Evolutionary conservation across 2,329 filamentous ascomycete species (phyloP).

Genomic region (Aspergillus ustus): DNA sequence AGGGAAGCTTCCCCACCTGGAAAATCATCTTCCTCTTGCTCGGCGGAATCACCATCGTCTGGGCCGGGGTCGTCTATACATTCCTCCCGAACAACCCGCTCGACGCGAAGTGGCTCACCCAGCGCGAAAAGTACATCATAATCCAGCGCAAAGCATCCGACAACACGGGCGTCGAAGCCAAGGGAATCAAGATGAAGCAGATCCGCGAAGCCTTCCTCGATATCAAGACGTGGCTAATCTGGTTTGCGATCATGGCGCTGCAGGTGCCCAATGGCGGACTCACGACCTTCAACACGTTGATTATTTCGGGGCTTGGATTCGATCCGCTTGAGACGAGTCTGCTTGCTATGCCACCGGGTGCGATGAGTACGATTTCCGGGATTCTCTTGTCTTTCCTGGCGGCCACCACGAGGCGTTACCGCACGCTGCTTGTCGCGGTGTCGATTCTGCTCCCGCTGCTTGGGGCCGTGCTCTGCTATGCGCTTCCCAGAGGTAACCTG

Average conservation of each 20-base stretch:
- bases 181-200: neutral
- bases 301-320: neutral
- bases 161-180: neutral
- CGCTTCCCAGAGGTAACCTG: neutral
- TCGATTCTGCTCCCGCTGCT: neutral
- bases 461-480: neutral
- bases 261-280: slow-evolving; percentile 1
- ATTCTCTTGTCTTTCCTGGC: neutral
- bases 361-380: neutral
- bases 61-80: neutral
- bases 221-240: neutral
- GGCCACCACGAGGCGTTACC: too few relatives aligned
- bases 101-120: neutral
- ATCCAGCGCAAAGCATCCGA: neutral
- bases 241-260: neutral
- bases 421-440: neutral
- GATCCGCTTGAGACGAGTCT: neutral
- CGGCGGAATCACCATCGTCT: neutral
- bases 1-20: neutral
- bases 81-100: neutral
- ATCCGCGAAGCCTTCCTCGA: neutral
- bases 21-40: neutral
- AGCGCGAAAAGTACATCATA: neutral
- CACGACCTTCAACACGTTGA: neutral
- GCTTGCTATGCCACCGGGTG: neutral